Evolutionary conservation across 2,329 filamentous ascomycete genomes (phyloP), one percentile per base, ranked within the genome.

Genomic region (Chaetomium olivaceum): DNA sequence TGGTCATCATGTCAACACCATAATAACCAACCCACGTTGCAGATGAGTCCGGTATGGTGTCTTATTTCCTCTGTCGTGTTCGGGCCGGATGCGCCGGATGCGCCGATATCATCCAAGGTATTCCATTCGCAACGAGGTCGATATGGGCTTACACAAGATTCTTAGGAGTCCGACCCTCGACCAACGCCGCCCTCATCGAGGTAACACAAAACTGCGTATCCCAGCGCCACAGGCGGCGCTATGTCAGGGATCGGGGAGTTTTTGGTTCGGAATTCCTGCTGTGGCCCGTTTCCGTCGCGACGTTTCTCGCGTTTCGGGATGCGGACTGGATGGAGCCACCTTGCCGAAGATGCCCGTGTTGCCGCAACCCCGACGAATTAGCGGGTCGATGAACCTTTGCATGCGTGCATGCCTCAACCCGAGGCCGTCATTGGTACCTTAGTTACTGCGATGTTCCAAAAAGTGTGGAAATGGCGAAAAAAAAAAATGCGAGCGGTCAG

Each of bases 291-390:
- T 5, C 36, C n/a, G 14, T 55, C n/a, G 9, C 19, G 19, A 21
- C 19, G 21, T 29, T 19, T 55, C 25, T 52, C 50, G 29, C 19
- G 54, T 25, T 33, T 57, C 54, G 54, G 52, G 29, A 2, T 14
- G 39, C 9, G 39, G 48, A 27, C 7, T 12, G 12, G 1, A 9
- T 31, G 55, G 55, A 63, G 46, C 61, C 61, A 58, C 48, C 33
- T 23, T 58, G 46, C 61, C 61, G 61, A 63, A 55, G 3, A n/a
- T 58, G 19, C 61, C 61, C 54, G 43, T 23, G 46, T 46, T 54
- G 23, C 61, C 55, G 48, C 19, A 55, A 54, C 39, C 19, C 61
- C 61, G 61, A 54, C 46, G 14, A 31, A 52, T 25, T 2, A 25
- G 29, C 58, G 46, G 31, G 1, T 11, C 19, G 19, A 21, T 1